These are phyloP conservation scores for Naganishia vishniacii DNA, from an alignment of 768 basidiomycete species.

Conservation along the genomic window DNA sequence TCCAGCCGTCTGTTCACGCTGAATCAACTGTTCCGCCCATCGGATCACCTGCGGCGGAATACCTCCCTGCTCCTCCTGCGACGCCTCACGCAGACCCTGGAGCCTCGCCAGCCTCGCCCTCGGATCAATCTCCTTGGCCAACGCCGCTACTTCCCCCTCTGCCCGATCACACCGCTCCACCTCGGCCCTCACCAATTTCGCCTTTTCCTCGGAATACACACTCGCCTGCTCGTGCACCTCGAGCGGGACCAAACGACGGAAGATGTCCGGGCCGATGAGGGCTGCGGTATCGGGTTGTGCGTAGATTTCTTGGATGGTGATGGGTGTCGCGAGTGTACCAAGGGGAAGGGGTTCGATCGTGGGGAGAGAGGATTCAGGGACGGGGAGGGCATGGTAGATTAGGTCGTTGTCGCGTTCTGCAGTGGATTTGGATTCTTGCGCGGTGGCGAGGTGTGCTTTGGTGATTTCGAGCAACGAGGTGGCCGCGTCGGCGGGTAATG, in stretches of 20 bases:
- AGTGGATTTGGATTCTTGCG: conserved; percentile 67
- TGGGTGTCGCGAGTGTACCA: conserved; percentile 65
- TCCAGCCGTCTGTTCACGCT: conserved; percentile 53
- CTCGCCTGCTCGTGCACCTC: conserved; percentile 93
- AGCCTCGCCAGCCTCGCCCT: conserved; percentile 55
- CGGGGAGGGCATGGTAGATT: conserved; percentile 88
- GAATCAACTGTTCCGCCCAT: conserved; percentile 44
- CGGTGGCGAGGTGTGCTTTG: conserved; percentile 72
- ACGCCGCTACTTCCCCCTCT: conserved; percentile 71
- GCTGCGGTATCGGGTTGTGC: conserved; percentile 84
- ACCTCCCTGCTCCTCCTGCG: conserved; percentile 59
- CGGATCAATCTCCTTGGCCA: conserved; percentile 74
- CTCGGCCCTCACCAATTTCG: conserved; percentile 81
- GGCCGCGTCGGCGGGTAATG: conserved; percentile 78
- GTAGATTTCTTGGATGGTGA: conserved; percentile 88
- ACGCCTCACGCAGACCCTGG: conserved; percentile 45
- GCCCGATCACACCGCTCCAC: conserved; percentile 79
- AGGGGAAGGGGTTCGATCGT: conserved; percentile 66
- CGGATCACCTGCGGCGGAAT: conserved; percentile 53
- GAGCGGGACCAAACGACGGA: conserved; percentile 77
- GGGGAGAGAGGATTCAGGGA: conserved; percentile 70
- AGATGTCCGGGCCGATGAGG: conserved; percentile 87
- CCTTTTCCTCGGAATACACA: conserved; percentile 97
- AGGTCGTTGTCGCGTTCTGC: conserved; percentile 89
- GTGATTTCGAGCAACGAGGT: conserved; percentile 72